Conservation (phyloP, 163 green algal species). For the Chlamydomonas reinhardtii region DNA sequence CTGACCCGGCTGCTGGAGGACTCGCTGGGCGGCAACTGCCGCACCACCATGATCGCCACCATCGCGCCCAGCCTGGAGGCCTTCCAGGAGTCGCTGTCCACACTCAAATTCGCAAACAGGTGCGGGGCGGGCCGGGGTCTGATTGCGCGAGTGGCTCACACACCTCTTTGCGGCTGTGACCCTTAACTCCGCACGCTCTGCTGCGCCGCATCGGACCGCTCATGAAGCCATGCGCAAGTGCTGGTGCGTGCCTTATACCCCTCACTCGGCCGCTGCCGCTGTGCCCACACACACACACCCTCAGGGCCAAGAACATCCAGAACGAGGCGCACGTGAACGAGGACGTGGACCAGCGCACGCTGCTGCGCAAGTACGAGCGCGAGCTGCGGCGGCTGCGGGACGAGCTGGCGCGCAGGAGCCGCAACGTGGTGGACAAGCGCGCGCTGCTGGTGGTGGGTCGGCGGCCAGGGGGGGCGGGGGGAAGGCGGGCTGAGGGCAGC, state of each 20-base stretch:
- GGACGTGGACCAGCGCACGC: constrained; percentile 94
- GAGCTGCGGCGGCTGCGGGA: constrained; percentile 90
- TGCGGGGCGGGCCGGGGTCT: neutral
- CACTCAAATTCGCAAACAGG: constrained; percentile 94
- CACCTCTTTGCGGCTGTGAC: no score
- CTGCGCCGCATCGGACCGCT: no score
- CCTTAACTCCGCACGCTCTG: no score
- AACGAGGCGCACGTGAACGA: constrained; percentile 96
- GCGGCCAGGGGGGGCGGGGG: neutral
- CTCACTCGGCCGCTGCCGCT: no score
- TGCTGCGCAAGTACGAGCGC: constrained; percentile 91
- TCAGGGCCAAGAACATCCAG: constrained; percentile 93
- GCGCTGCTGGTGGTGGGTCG: constrained; percentile 86
- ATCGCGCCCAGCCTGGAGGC: constrained; percentile 86
- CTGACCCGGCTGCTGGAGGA: constrained; percentile 97
- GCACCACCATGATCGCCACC: constrained; percentile 95
- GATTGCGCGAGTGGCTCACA: no score
- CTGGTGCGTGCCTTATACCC: no score
- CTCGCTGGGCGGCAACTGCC: constrained; percentile 96
- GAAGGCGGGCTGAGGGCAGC: neutral
- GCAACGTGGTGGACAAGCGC: constrained; percentile 94
- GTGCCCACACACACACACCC: neutral
- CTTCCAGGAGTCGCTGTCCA: constrained; percentile 91
- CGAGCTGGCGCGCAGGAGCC: constrained; percentile 87
- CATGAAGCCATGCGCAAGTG: no score